Evolutionary conservation across 495 filamentous ascomycete species (phyloP), one percentile per base, ranked within the genome.

Genomic region (Penicillium verhagenii): DNA sequence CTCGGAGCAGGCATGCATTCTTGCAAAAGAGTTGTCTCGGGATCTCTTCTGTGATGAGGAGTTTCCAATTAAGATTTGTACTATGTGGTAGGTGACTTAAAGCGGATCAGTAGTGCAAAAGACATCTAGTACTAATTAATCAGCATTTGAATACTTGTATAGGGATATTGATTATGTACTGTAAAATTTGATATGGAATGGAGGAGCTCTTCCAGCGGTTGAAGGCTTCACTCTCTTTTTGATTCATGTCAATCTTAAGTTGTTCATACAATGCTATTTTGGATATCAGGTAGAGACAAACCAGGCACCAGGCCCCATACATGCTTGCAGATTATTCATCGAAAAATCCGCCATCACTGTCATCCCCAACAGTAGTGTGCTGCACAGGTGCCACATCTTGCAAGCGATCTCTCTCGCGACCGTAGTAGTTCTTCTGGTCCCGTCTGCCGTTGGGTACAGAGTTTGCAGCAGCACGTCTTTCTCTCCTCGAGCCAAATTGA

Each of bases 321-420:
- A 47, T 48, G 25, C 35, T 19, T 40, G n/a, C 19, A 19, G 37
- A 18, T 60, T 51, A 67, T 50, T 66, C 60, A 53, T 75, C 72
- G 28, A 75, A 85, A 65, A 85, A 85, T 5, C 79, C 82, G 20
- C 77, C 82, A 61, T 84, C 82, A 59, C 79, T 83, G 0, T 81
- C 77, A 14, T 71, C 72, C 8, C 73, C 66, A 43, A 66, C 14
- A 6, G 2, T 13, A n/a, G 33, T 64, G 18, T 47, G 53, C 6
- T 45, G 26, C 24, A 46, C 33, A 14, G 33, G 33, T 35, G 57
- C 50, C 18, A 53, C 50, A 33, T 59, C 50, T 4, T 58, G 50
- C 10, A 43, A 29, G 47, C 58, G 58, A 14, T 54, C 46, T 28
- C 39, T 37, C 20, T 63, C 54, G 7, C 24, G 33, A 9, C 35